Base-by-base conservation (phyloP, 2,329 filamentous ascomycete species). In the Hymenoscyphus linearis region DNA sequence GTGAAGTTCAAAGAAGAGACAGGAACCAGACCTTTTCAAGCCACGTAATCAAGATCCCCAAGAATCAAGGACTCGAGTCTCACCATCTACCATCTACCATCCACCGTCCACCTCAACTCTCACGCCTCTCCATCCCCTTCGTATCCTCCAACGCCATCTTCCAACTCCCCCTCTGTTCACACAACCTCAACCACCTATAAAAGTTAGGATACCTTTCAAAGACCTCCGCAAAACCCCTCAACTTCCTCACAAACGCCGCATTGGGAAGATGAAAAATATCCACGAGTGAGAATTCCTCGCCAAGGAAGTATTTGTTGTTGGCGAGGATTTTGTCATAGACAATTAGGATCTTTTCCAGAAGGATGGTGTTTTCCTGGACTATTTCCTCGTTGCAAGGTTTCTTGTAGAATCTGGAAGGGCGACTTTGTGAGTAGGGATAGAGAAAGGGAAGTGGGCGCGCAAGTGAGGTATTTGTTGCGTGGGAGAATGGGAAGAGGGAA, bases 221-320 rank as follows among this genome's bases (percentile, higher is more conserved):
- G 18, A 62, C 14, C 5, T 61, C 55, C 10, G 18, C 27, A n/a
- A 50, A 67, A 35, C 68, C 68, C 44, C 25, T 50, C 13, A 62
- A 7, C 16, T 37, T 54, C 55, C 62, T 67, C 2, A 63, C 59
- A 44, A 68, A 59, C 1, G 52, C 55, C 22, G 64, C 67, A 53
- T 69, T 66, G 2, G 69, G 66, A 12, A 71, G 36, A 44, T 71
- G 69, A 60, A 66, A 69, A 18, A 72, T 52, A 62, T 72, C 69
- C 31, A 63, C 70, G 14, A 72, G 40, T 22, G 70, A 67, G 18
- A 71, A 2, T 47, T 70, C 60, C 26, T 71, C 59, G 35, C 69
- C 70, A 55, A 65, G 66, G 44, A 72, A 63, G 61, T 70, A 72
- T n/a, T 61, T 44, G 44, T 68, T 65, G 25, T 68, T 68, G 16